Evolutionary conservation across 1,284 basidiomycete genomes (phyloP), one percentile per base, ranked within the genome.

Genomic region (Ustilago curta): DNA sequence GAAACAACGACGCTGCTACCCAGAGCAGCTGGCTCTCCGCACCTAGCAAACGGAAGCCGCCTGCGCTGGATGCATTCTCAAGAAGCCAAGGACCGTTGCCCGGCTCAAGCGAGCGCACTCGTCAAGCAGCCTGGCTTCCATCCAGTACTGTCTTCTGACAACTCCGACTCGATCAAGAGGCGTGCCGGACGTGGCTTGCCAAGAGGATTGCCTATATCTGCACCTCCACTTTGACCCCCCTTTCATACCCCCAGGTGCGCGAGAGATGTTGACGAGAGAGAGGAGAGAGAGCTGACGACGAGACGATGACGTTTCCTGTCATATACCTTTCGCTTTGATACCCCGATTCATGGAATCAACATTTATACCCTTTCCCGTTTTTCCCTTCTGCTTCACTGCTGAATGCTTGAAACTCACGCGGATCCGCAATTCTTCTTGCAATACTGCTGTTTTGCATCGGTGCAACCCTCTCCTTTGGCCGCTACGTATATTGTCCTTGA

Each of bases 201-300:
- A 62, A 62, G 40, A 45, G 37, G 50, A 40, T 16, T 5, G 16
- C 14, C 35, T 21, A n/a, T 12, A n/a, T 37, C 18, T 16, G 19
- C 45, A n/a, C 32, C 2, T 47, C 32, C 54, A 37, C 31, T 8
- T 31, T 32, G 12, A 8, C 52, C 39, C 23, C 43, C 51, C 19
- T 16, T 31, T 54, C 18, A 43, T 19, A 19, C 21, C 35, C 54
- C 57, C 29, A 61, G 59, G 69, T 59, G 63, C 59, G 59, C 63
- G 55, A 61, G 50, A 48, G 52, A 21, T 37, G 54, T 25, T 50
- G 54, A 59, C 54, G 56, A 50, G 47, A 59, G 51, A 66, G 51
- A 60, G 45, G 63, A 70, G 66, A 74, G 67, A 70, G 72, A 70
- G 72, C 72, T 75, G 72, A 75, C 72, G 68, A 66, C 51, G 64